Conservation (phyloP, 495 filamentous ascomycete genomes). For the Massariosphaeria phaeospora region DNA sequence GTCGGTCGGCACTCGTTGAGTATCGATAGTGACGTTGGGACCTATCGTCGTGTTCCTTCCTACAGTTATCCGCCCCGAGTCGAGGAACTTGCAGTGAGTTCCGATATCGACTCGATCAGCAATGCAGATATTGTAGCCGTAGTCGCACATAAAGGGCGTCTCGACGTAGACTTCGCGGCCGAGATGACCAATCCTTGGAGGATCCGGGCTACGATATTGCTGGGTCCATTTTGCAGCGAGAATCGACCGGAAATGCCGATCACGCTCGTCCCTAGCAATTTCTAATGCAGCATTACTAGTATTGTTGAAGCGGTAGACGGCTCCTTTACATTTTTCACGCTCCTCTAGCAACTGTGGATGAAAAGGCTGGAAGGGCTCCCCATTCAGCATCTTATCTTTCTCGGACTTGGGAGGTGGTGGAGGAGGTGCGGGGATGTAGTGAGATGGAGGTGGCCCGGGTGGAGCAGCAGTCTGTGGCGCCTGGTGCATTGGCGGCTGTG, state of each 20-base stretch:
- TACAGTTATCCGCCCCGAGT: conserved; percentile 68
- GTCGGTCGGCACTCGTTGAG: conserved; percentile 69
- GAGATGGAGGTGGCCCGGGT: conserved; percentile 16
- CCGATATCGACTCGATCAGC: conserved; percentile 84
- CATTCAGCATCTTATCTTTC: conserved; percentile 90
- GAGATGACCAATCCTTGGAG: conserved; percentile 41
- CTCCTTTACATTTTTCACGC: conserved; percentile 77
- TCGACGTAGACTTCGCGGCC: conserved; percentile 77
- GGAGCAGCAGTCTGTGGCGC: not conserved
- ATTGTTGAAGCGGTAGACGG: conserved; percentile 86
- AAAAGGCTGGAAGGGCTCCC: conserved; percentile 74
- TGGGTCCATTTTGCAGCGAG: conserved; percentile 38
- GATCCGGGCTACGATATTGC: not conserved
- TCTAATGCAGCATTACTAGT: conserved; percentile 72
- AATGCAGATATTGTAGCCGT: conserved; percentile 89
- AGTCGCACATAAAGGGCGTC: conserved; percentile 88
- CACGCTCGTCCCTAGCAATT: conserved; percentile 72
- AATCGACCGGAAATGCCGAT: conserved; percentile 73
- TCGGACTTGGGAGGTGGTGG: conserved; percentile 53
- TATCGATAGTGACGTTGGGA: conserved; percentile 79
- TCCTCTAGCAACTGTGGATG: conserved; percentile 76
- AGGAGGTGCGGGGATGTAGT: conserved; percentile 34
- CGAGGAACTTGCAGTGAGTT: conserved; percentile 80
- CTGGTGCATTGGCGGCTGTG: conserved; percentile 5
- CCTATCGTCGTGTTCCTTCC: conserved; percentile 78